Evolutionary conservation across 2,329 filamentous ascomycete genomes (phyloP), one percentile per base, ranked within the genome.

Genomic region (Trichoderma breve): DNA sequence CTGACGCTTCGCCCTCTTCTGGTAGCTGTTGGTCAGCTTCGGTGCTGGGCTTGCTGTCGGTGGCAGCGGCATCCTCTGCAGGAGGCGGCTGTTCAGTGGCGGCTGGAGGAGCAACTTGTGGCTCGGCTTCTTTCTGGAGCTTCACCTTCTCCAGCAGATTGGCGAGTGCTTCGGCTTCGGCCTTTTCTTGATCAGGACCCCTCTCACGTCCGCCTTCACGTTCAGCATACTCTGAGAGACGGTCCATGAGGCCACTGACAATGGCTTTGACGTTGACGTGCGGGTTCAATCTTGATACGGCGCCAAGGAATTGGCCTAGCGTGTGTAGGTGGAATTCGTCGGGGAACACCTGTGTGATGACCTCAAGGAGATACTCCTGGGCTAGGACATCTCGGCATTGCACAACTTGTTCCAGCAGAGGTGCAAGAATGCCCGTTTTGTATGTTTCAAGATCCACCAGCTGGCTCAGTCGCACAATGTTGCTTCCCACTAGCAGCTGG

Each of bases 281-380:
- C 0, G 95, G 96, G 78, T 99, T 98, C 47, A 99, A 86, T 72
- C 95, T 88, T 15, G 95, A 94, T 39, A 97, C 97, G 7, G 96
- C 96, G 9, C 92, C 96, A 39, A 99, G 89, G 80, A 99, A 93
- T 80, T 98, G 92, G 79, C 98, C 96, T 36, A 99, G 89, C 0
- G 96, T 99, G 80, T 99, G 95, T 26, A 99, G 89, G 82, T 99
- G 97, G 81, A 95, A 99, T 80, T 99, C 96, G 82, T 99, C 96
- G 1, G 96, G 96, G 84, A 99, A 99, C 67, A 98, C 96, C 82
- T 99, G 97, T 6, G 95, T 99, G 75, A 99, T 97, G 74, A 99
- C 96, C 87, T 99, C 96, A 64, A 99, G 86, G 14, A 99, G 88
- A 83, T 99, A 99, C 81, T 99, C 96, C 81, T 99, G 96, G 39